Conservation (phyloP, 73 alveolate genomes). For the Symbiodinium pilosum region DNA sequence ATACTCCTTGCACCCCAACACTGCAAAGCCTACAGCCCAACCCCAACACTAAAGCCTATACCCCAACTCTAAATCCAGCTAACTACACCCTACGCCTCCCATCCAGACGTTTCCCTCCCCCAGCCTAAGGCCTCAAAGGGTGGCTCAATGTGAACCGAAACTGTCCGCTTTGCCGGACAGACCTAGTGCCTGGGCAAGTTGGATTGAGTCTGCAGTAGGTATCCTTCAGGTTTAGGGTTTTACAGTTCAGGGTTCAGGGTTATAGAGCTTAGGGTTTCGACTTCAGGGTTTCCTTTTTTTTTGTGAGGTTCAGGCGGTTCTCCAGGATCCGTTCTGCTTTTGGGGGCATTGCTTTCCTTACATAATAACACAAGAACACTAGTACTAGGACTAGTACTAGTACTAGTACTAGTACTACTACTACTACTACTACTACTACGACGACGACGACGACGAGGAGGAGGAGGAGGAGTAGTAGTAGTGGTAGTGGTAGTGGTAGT, state of each 20-base stretch:
- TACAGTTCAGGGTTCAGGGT: background rate
- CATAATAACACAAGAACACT: background rate
- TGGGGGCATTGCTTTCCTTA: background rate
- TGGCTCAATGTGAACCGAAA: slow-evolving; percentile 92
- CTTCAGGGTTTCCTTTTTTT: no score
- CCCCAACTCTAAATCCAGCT: background rate
- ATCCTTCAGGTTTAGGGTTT: background rate
- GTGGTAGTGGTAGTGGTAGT: background rate
- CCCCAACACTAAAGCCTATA: background rate
- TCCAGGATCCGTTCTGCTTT: no score
- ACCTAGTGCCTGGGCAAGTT: slow-evolving; percentile 56
- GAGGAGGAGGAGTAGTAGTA: background rate
- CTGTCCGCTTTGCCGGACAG: slow-evolving; percentile 93
- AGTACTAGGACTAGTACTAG: background rate
- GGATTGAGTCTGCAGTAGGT: background rate
- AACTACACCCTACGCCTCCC: background rate
- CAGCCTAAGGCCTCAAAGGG: slow-evolving; percentile 47
- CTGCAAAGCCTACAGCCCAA: background rate
- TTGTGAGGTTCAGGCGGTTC: no score
- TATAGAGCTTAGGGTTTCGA: no score
- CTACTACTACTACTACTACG: no score
- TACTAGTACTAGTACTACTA: background rate
- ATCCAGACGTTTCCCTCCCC: background rate
- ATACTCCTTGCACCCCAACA: background rate
- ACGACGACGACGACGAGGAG: background rate